Conservation (phyloP, 2,329 filamentous ascomycete species). For the Juglanconis sp. region DNA sequence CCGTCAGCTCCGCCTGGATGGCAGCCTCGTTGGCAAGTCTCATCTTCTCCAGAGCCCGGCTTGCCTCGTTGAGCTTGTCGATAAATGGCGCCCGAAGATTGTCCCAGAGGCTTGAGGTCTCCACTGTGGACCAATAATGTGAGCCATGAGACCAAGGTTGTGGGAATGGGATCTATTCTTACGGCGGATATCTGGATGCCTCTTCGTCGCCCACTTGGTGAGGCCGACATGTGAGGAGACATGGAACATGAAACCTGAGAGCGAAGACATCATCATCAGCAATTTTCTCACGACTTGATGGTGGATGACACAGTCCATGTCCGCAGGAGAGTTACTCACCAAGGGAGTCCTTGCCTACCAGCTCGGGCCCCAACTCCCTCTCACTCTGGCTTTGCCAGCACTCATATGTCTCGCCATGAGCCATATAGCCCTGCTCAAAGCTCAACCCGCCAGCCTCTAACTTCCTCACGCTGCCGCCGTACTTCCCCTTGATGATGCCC, state of each 20-base stretch:
- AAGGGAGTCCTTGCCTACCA: constrained; percentile 24
- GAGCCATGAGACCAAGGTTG: no score
- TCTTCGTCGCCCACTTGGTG: constrained; percentile 23
- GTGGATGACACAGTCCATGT: no score
- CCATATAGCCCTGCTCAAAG: constrained; percentile 29
- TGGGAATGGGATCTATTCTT: not conserved
- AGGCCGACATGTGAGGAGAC: constrained; percentile 24
- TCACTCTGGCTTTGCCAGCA: constrained; percentile 22
- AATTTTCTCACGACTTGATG: constrained; percentile 1
- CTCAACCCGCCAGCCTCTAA: constrained; percentile 28
- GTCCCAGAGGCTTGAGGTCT: constrained; percentile 11
- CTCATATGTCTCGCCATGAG: constrained; percentile 28
- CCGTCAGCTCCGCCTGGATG: constrained; percentile 12
- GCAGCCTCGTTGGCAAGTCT: constrained; percentile 7
- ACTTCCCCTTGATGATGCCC: constrained; percentile 37
- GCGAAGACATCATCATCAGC: not conserved
- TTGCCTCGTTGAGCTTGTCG: constrained; percentile 9
- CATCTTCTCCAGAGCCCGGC: constrained; percentile 8
- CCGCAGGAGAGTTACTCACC: not conserved
- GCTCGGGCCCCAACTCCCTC: constrained; percentile 20
- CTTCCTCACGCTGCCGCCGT: constrained; percentile 26
- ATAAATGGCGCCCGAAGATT: constrained; percentile 11
- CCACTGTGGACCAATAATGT: not conserved
- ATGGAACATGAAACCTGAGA: constrained; percentile 26
- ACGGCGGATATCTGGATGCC: constrained; percentile 15